Conservation (phyloP, 495 filamentous ascomycete species). For the Bryoglossum gracile region DNA sequence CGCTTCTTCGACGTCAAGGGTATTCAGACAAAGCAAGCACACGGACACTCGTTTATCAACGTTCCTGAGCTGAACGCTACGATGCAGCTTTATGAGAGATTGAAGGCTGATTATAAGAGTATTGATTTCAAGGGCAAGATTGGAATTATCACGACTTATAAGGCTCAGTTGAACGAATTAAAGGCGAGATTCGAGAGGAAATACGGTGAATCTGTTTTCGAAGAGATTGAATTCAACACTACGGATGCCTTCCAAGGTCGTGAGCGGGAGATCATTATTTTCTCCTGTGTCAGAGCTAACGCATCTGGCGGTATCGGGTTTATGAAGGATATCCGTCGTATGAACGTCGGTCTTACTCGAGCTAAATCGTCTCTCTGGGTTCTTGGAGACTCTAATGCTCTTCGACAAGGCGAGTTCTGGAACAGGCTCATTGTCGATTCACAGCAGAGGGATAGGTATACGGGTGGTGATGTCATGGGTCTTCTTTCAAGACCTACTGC, state of each 20-base stretch:
- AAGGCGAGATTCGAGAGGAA: constrained; percentile 58
- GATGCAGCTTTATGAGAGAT: constrained; percentile 70
- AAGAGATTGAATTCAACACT: constrained; percentile 90
- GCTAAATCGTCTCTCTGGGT: constrained; percentile 95
- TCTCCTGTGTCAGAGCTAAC: constrained; percentile 93
- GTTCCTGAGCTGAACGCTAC: constrained; percentile 77
- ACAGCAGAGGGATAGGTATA: constrained; percentile 65
- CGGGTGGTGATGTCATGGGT: constrained; percentile 52
- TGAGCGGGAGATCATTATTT: constrained; percentile 96
- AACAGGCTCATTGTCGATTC: constrained; percentile 74
- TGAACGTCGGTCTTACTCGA: constrained; percentile 97
- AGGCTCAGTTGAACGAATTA: constrained; percentile 79
- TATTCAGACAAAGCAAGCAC: constrained; percentile 66
- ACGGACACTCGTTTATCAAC: constrained; percentile 86
- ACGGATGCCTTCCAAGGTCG: constrained; percentile 97
- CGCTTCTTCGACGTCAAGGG: constrained; percentile 97
- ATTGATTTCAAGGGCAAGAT: constrained; percentile 75
- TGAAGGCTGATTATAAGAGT: constrained; percentile 60
- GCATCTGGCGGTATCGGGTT: constrained; percentile 89
- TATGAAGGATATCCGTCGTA: constrained; percentile 94
- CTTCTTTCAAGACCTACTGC: constrained; percentile 34
- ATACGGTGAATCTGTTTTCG: constrained; percentile 69
- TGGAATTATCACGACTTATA: constrained; percentile 96
- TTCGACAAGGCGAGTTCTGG: constrained; percentile 88
- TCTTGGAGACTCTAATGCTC: constrained; percentile 78